phyloP scores from a whole-genome alignment of 805 yeast species.

The Cyberlindnera maclurae region DNA sequence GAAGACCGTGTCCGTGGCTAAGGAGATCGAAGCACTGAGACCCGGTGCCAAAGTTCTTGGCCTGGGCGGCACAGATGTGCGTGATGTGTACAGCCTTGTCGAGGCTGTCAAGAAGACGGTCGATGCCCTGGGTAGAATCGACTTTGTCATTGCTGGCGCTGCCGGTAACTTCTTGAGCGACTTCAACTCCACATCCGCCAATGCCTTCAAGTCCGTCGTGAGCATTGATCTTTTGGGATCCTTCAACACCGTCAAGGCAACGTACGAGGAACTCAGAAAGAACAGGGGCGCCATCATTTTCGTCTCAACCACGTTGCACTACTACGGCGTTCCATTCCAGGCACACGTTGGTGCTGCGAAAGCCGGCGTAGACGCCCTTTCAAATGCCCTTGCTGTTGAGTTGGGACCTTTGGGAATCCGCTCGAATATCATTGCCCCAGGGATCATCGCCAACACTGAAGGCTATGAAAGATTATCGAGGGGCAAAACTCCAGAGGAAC shows the following conservation, averaged over 20 bases:
- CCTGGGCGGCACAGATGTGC: conserved; percentile 68
- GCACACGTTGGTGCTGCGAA: conserved; percentile 91
- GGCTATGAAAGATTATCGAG: conserved; percentile 63
- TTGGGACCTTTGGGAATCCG: conserved; percentile 85
- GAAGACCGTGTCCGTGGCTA: conserved; percentile 62
- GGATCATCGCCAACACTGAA: conserved; percentile 82
- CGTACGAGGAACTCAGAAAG: conserved; percentile 54
- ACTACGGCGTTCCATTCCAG: conserved; percentile 84
- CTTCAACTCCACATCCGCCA: conserved; percentile 68
- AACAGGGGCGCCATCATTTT: conserved; percentile 70
- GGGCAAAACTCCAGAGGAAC: conserved; percentile 32
- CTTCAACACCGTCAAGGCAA: conserved; percentile 83
- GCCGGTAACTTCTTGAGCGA: conserved; percentile 90
- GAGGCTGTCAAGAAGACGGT: conserved; percentile 64
- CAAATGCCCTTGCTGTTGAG: conserved; percentile 81
- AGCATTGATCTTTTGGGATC: conserved; percentile 86
- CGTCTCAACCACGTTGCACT: conserved; percentile 86
- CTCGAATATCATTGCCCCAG: conserved; percentile 85
- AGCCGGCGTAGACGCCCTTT: conserved; percentile 88
- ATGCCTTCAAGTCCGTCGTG: conserved; percentile 84
- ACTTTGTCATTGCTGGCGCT: conserved; percentile 89
- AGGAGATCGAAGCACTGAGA: conserved; percentile 52
- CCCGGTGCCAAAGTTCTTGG: conserved; percentile 64
- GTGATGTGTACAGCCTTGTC: conserved; percentile 53
- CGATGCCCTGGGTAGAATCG: conserved; percentile 65